phyloP scores from a whole-genome alignment of 768 basidiomycete species.

The Amanita subjunquillea region DNA sequence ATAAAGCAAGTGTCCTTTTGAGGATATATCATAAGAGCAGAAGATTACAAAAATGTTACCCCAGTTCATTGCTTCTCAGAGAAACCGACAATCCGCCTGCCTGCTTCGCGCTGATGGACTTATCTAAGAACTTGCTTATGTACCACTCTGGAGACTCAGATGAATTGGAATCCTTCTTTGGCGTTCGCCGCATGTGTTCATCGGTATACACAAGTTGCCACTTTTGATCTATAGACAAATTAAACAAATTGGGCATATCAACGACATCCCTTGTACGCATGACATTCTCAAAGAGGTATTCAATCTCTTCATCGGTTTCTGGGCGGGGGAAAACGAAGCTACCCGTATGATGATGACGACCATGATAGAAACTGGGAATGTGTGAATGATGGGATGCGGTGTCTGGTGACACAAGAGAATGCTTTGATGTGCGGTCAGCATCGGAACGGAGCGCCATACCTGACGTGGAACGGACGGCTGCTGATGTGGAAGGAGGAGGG shows the following conservation, averaged over 20 bases:
- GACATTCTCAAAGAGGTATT: constrained; percentile 71
- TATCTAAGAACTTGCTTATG: constrained; percentile 82
- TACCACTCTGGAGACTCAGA: constrained; percentile 87
- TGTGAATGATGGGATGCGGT: constrained; percentile 30
- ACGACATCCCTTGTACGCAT: constrained; percentile 58
- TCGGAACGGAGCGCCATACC: constrained; percentile 47
- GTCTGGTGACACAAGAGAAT: constrained; percentile 43
- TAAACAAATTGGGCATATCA: constrained; percentile 45
- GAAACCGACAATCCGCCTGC: constrained; percentile 68
- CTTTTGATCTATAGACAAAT: constrained; percentile 71
- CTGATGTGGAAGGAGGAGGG: constrained; percentile 15
- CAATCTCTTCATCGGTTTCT: constrained; percentile 64
- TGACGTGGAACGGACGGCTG: constrained; percentile 41
- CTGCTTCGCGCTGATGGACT: constrained; percentile 74
- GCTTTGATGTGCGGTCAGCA: constrained; percentile 47
- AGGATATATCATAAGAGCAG: constrained; percentile 12
- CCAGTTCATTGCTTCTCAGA: constrained; percentile 70
- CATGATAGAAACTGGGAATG: constrained; percentile 42
- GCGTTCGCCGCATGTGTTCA: constrained; percentile 64
- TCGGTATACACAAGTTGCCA: constrained; percentile 86
- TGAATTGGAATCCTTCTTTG: constrained; percentile 41
- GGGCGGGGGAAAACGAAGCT: constrained; percentile 74
- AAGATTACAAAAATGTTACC: constrained; percentile 28
- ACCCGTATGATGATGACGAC: constrained; percentile 33
- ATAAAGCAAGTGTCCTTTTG: constrained; percentile 4